Evolutionary conservation across 108 stramenopile species (phyloP), one percentile per base, ranked within the genome.

Genomic region (Cyclostephanos tholiformis): DNA sequence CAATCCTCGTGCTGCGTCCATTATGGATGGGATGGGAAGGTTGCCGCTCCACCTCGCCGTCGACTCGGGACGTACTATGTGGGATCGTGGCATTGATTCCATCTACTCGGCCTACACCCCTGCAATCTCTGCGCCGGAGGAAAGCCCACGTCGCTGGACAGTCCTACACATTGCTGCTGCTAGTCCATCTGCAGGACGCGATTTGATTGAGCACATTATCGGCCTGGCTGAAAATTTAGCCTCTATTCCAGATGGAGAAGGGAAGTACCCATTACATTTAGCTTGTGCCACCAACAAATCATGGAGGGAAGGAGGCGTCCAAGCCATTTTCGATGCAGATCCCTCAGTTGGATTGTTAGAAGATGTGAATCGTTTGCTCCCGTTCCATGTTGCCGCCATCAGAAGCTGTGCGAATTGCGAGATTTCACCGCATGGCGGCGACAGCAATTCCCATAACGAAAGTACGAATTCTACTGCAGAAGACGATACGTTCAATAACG

Each of bases 261-360:
- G 93, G 19, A 87, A 77, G 53, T 69, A 84, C 65, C 89, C 93
- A 3, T 67, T 94, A 5, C 93, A 94, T 66, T 55, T 89, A 29
- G 89, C 86, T 27, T 91, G 90, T 73, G 86, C 80, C 39, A 43
- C 76, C 16, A 89, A 89, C 8, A 84, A 87, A 27, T 64, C 61
- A 14, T 91, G 93, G 93, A 79, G 76, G 63, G 78, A 76, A 16
- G 80, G 72, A 25, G 88, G 90, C 0, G 20, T 91, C 5, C 74
- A 77, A 13, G 48, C 55, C 16, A 66, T 89, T n/a, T 89, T 91
- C 67, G 74, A 82, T 30, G 90, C 88, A 23, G 79, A 91, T 65
- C 86, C 90, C 6, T 79, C 69, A n/a, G 85, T 83, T 2, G 72
- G 87, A 26, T 13, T 66, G 38, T 36, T 35, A n/a, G 72, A 72